Evolutionary conservation across 345 rosid species (phyloP), one percentile per base, ranked within the genome.

Genomic region (Lumnitzera racemosa): DNA sequence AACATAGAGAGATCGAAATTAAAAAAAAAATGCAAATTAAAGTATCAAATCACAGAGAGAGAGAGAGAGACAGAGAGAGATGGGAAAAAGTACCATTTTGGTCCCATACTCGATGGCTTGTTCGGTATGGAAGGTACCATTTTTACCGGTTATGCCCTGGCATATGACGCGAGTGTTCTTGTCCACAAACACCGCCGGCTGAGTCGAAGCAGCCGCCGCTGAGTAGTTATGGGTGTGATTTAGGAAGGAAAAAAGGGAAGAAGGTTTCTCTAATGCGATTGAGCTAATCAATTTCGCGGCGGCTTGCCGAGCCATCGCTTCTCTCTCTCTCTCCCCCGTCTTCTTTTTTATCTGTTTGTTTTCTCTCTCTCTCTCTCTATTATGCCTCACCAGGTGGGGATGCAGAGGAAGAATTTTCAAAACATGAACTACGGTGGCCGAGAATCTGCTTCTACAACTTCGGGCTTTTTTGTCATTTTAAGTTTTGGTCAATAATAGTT

Each of bases 101-200:
- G 99, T 90, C 78, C 92, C 99, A 58, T 90, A 86, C 61, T 94
- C 97, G 55, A 90, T 90, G 77, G 97, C 99, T 64, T 88, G 96
- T 51, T 90, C 97, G 29, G 99, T 84, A 84, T 90, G 96, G 69
- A 90, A 90, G 56, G 96, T 88, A 15, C 95, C 97, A 61, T 84
- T 90, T 71, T 86, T 88, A 0, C 99, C 97, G 25, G 96, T 94
- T 74, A 94, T 88, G 11, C 99, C 99, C 70, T 94, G 99, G 74
- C 97, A 94, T 27, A 94, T 77, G 51, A 94, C 83, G 46, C 99
- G 81, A 0, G 95, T 88, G 68, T 80, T 94, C 69, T 94, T 86
- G 81, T 90, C 96, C 0, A 90, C 92, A 75, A 94, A 94, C 0
- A 88, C 99, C 0, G 97, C 82, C 15, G 97, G 83, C 46, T 78